Percentiles rank a stretch among this genome's conserved stretches.
Conservation (phyloP, 805 yeast genomes). For the Jamesozyma rosinii region DNA sequence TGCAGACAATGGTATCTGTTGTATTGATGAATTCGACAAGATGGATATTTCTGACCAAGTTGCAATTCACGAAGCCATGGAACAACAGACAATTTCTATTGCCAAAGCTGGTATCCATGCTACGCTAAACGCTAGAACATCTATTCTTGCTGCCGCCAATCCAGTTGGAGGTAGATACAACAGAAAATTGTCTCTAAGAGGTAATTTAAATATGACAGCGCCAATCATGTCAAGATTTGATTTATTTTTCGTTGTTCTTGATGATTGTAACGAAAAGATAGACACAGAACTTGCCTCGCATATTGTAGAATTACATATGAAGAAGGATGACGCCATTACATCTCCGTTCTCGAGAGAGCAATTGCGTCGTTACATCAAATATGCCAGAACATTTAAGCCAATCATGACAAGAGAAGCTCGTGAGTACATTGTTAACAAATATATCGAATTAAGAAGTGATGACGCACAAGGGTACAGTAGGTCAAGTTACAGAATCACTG, state of each 20-base stretch:
- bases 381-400: slow-evolving; percentile 90
- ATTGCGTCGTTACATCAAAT: slow-evolving; percentile 76
- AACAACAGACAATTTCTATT: slow-evolving; percentile 95
- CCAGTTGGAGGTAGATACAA: slow-evolving; percentile 97
- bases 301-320: slow-evolving; percentile 87
- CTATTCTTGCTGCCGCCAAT: slow-evolving; percentile 97
- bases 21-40: slow-evolving; percentile 96
- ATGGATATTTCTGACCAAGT: slow-evolving; percentile 95
- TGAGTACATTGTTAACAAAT: slow-evolving; percentile 61
- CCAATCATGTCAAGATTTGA: slow-evolving; percentile 99
- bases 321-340: slow-evolving; percentile 76
- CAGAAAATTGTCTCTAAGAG: slow-evolving; percentile 70
- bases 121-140: slow-evolving; percentile 90
- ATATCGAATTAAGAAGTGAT: slow-evolving; percentile 77
- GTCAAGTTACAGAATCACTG: slow-evolving; percentile 88
- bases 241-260: slow-evolving; percentile 85
- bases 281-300: slow-evolving; percentile 88
- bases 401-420: slow-evolving; percentile 75
- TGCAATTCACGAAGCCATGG: slow-evolving; percentile 99
- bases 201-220: slow-evolving; percentile 90
- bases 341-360: slow-evolving; percentile 89
- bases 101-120: slow-evolving; percentile 99
- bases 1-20: slow-evolving; percentile 97
- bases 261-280: slow-evolving; percentile 84
- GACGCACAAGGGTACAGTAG: slow-evolving; percentile 79